These are phyloP conservation scores for Chrysosporium keratinophilum DNA, from an alignment of 2,329 filamentous ascomycete species.

Conservation along the genomic window DNA sequence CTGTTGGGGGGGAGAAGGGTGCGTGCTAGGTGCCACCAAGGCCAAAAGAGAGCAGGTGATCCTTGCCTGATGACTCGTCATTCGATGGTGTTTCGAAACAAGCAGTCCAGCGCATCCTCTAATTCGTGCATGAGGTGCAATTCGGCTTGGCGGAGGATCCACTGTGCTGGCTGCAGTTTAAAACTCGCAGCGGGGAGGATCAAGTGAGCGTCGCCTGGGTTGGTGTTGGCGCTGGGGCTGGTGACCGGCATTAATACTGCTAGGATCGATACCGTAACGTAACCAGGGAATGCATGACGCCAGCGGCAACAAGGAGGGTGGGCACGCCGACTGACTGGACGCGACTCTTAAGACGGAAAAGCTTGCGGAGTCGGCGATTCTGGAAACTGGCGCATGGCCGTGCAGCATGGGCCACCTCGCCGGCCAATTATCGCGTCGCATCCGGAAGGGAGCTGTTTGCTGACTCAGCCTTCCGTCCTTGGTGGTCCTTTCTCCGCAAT, in stretches of 20 bases:
- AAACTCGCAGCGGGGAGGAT: not conserved
- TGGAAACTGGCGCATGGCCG: not conserved
- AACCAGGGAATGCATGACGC: not conserved
- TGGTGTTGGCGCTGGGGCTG: not conserved
- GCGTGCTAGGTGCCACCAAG: not conserved
- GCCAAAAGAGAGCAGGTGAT: conserved; percentile 1
- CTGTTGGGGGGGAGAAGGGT: not conserved
- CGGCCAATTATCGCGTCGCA: not conserved
- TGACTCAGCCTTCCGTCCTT: not conserved
- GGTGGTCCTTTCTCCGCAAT: not conserved
- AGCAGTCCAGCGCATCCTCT: not conserved
- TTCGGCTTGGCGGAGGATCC: conserved; percentile 1
- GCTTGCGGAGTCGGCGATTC: not conserved
- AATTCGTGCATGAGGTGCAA: not conserved
- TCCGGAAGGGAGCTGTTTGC: not conserved
- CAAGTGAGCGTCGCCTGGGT: not conserved
- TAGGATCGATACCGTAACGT: no score
- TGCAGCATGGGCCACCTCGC: not conserved
- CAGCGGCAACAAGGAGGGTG: conserved; percentile 1
- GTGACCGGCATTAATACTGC: no score
- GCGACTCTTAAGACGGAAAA: not conserved
- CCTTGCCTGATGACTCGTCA: conserved; percentile 4
- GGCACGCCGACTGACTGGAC: not conserved
- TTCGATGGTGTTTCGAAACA: conserved; percentile 6
- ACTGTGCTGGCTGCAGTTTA: not conserved